Evolutionary conservation across 2,329 filamentous ascomycete genomes (phyloP).

Genomic region (Penicillium sp.): DNA sequence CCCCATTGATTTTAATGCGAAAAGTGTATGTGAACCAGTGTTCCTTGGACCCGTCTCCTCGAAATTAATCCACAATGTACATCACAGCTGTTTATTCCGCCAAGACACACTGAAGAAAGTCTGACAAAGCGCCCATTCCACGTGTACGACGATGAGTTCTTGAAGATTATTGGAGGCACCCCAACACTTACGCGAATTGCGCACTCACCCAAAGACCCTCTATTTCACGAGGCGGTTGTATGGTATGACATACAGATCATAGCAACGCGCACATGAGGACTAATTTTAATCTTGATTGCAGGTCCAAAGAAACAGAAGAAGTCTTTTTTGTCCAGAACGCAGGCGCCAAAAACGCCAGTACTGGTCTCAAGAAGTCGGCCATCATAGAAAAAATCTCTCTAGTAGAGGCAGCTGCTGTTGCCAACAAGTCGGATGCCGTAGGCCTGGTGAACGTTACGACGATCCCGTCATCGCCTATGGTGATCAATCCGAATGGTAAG

Average conservation of each 20-base stretch:
- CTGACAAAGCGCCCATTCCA: background rate
- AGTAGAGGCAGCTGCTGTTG: background rate
- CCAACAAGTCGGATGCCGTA: background rate
- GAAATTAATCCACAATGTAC: background rate
- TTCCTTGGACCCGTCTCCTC: background rate
- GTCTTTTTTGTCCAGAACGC: conserved; percentile 22
- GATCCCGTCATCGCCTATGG: background rate
- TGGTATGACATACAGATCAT: background rate
- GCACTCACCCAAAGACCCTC: background rate
- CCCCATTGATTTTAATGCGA: conserved; percentile 14
- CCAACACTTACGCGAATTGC: background rate
- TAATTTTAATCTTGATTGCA: background rate
- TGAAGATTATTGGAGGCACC: background rate
- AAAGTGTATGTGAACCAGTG: background rate
- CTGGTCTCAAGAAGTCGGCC: background rate
- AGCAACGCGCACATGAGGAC: background rate
- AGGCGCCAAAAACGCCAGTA: conserved; percentile 4
- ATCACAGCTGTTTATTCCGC: background rate
- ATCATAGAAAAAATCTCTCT: background rate
- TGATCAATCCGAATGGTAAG: background rate
- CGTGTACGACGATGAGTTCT: background rate
- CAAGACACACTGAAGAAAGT: background rate
- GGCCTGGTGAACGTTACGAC: background rate
- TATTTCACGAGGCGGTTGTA: background rate
- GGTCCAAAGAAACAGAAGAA: conserved; percentile 14